phyloP scores from a whole-genome alignment of 2,329 filamentous ascomycete species.

The Calonectria montana region DNA sequence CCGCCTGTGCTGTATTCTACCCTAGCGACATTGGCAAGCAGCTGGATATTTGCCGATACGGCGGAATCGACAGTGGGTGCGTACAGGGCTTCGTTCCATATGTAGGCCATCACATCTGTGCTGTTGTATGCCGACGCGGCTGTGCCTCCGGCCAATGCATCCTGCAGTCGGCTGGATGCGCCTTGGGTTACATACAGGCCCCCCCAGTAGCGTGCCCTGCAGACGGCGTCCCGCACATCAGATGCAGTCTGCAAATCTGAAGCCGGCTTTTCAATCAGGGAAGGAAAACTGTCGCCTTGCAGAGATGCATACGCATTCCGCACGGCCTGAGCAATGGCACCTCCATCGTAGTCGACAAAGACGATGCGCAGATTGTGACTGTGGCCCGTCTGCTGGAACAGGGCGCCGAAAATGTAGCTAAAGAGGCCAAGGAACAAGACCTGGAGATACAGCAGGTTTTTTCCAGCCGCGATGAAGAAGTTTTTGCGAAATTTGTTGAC shows the following conservation, averaged over 20 bases:
- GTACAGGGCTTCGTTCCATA: constrained; percentile 38
- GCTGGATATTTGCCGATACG: constrained; percentile 25
- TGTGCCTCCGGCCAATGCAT: constrained; percentile 18
- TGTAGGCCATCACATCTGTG: constrained; percentile 27
- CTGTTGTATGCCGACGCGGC: constrained; percentile 25
- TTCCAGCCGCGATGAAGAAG: constrained; percentile 29
- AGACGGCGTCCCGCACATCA: constrained; percentile 26
- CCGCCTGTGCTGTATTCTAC: constrained; percentile 27
- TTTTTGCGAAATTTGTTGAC: constrained; percentile 14
- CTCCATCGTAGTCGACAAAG: constrained; percentile 41
- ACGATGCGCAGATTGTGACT: constrained; percentile 29
- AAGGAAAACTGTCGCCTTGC: constrained; percentile 27
- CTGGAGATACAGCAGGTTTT: constrained; percentile 55
- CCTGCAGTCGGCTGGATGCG: constrained; percentile 24
- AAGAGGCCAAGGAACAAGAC: constrained; percentile 37
- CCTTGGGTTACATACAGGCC: constrained; percentile 28
- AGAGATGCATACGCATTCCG: constrained; percentile 31
- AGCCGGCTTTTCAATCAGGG: constrained; percentile 26
- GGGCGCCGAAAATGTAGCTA: constrained; percentile 36
- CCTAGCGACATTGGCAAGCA: constrained; percentile 25
- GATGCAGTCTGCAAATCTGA: constrained; percentile 21
- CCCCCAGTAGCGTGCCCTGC: constrained; percentile 32
- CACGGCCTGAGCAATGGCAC: constrained; percentile 35
- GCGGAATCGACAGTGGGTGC: constrained; percentile 24
- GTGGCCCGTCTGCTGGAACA: constrained; percentile 33